Base-by-base conservation (phyloP, 208 protist species). In the Trypanosoma brucei region DNA sequence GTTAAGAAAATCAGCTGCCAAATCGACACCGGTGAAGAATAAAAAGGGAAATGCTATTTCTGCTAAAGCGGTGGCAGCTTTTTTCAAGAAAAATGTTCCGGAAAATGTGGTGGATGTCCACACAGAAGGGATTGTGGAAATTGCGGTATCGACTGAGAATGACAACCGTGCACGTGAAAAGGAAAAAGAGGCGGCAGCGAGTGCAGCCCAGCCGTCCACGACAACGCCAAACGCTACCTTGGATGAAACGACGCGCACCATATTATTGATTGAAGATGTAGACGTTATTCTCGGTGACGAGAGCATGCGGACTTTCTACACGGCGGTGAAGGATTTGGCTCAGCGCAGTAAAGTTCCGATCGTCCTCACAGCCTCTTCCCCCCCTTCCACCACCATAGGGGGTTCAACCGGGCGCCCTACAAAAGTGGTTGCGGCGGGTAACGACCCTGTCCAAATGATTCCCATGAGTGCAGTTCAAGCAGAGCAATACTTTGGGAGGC, bases 231-330 rank as follows among this genome's bases (percentile, higher is more conserved):
- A 37, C 14, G 7, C 13, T 3, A 40, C 46, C 52, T 31, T 22
- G 34, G 64, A 59, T 40, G 71, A 53, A 36, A 42, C 51, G 4
- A 48, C 42, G 11, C 56, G 64, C 35, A 88, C 84, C n/a, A 49
- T 93, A 13, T 68, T 94, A 30, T 75, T 94, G n/a, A 77, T 94
- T 71, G 88, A 94, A 50, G 82, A 89, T 52, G 88, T 82, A 2
- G 88, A 94, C 68, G 71, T 92, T 49, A 75, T 92, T 35, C 82
- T 94, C 4, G 84, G 77, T 0, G 84, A 90, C 55, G 84, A 91
- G 69, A 65, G 75, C 11, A 72, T 76, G 46, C 72, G 77, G 38
- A 59, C 84, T 3, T 86, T 94, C 51, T 94, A 94, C 68, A 75
- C 81, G 4, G 75, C 88, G 36, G 83, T 94, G 39, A 77, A 83